A percentile compares a stretch with the other conserved stretches of the same genome.
Evolutionary conservation across 2,329 filamentous ascomycete genomes (phyloP).

Genomic region (Curvularia eragrostidis): DNA sequence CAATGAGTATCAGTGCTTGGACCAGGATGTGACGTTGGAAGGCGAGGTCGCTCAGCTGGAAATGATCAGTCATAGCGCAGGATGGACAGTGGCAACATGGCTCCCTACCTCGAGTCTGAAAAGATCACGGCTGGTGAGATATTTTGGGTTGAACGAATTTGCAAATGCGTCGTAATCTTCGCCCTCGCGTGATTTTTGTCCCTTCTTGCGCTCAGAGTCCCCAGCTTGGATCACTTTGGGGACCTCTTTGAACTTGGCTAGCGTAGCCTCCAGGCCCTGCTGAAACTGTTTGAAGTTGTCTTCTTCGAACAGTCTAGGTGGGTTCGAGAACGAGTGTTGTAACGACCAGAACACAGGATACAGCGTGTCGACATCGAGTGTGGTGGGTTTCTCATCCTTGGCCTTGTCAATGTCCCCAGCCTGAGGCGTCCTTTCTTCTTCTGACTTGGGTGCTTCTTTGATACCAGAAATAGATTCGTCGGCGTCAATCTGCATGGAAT

Average conservation of each 20-base stretch:
- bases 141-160: slow-evolving; percentile 93
- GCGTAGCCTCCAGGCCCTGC: slow-evolving; percentile 66
- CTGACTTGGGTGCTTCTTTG: slow-evolving; percentile 49
- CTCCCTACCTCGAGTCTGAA: slow-evolving; percentile 87
- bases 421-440: slow-evolving; percentile 36
- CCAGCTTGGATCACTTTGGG: slow-evolving; percentile 72
- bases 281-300: slow-evolving; percentile 72
- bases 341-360: slow-evolving; percentile 96
- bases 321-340: slow-evolving; percentile 90
- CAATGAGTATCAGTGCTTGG: slow-evolving; percentile 90
- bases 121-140: slow-evolving; percentile 93
- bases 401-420: slow-evolving; percentile 56
- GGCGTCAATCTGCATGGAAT: slow-evolving; percentile 72
- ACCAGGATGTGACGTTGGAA: slow-evolving; percentile 95
- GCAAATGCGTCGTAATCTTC: slow-evolving; percentile 68
- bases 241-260: slow-evolving; percentile 77
- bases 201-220: slow-evolving; percentile 68
- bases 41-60: slow-evolving; percentile 85
- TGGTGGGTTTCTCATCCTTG: slow-evolving; percentile 54
- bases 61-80: slow-evolving; percentile 37
- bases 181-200: slow-evolving; percentile 66
- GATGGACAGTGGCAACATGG: slow-evolving; percentile 24
- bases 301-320: slow-evolving; percentile 78
- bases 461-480: slow-evolving; percentile 42
- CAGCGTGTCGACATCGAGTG: slow-evolving; percentile 71